Base-by-base conservation (phyloP, 1,284 basidiomycete genomes). In the Microbotryum scabiosae region DNA sequence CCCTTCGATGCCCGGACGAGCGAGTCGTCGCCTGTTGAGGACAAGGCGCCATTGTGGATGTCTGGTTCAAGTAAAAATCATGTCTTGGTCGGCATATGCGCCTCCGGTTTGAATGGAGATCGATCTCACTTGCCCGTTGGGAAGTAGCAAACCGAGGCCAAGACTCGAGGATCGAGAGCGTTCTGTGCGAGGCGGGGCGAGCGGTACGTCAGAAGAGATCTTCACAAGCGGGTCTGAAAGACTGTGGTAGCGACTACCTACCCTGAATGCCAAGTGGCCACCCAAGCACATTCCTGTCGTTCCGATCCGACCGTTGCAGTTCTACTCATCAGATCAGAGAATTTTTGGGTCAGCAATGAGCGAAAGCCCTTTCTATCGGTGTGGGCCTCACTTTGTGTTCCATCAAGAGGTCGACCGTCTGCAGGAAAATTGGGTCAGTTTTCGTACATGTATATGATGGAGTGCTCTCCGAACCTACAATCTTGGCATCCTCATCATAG, bases 141-240 rank as follows among this genome's bases (percentile, higher is more conserved):
- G 74, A 96, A 96, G 79, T 89, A 96, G 76, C 91, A 93, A 57
- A 93, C 87, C 0, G 87, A 81, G 1, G 90, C 79, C 7, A 89
- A 79, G n/a, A 94, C 82, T 45, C 91, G 84, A 7, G 81, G 77
- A 73, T 96, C 86, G 72, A 94, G 91, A 0, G 89, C 87, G 59
- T 87, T 87, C 87, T 88, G 72, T 36, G 4, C 32, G 51, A 60
- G 28, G 46, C 9, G 25, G 21, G 21, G 14, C 10, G 46, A 47
- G 21, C 16, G 46, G 20, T 47, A 47, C 46, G 66, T 28, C 50
- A 26, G 43, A 44, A 28, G 51, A 47, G 20, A 5, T 25, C 8
- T n/a, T n/a, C 20, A 21, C 12, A 26, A 4, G 20, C 36, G 32
- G 20, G 43, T 28, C 41, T 9, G 23, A n/a, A 5, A 20, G 30